Percentiles rank a stretch among this genome's conserved stretches.
Conservation (phyloP, 2,329 filamentous ascomycete species). For the Penicillium sp. region DNA sequence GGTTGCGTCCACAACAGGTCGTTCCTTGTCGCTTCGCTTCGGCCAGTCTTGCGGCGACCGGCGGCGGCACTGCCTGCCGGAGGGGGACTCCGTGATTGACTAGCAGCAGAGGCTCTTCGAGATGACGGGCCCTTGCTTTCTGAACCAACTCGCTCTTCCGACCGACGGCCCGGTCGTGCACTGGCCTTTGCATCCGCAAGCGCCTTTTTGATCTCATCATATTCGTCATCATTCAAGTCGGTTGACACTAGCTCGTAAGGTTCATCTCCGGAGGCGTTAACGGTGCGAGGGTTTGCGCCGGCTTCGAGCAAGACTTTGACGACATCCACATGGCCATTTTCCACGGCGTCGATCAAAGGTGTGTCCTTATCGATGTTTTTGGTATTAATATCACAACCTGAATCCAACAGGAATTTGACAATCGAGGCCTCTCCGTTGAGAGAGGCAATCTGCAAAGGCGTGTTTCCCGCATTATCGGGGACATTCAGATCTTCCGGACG, state of each 20-base stretch:
- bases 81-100: slow-evolving; percentile 45
- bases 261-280: slow-evolving; percentile 90
- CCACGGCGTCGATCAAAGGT: slow-evolving; percentile 90
- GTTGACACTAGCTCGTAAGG: slow-evolving; percentile 80
- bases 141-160: slow-evolving; percentile 42
- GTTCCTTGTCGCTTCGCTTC: slow-evolving; percentile 52
- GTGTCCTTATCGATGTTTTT: slow-evolving; percentile 83
- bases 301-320: slow-evolving; percentile 80
- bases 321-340: slow-evolving; percentile 89
- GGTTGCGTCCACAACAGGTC: slow-evolving; percentile 53
- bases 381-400: slow-evolving; percentile 81
- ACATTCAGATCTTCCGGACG: slow-evolving; percentile 86
- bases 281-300: slow-evolving; percentile 86
- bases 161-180: slow-evolving; percentile 47
- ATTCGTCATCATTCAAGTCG: slow-evolving; percentile 66
- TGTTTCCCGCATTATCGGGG: slow-evolving; percentile 94
- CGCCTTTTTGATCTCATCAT: slow-evolving; percentile 72
- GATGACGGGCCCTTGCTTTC: slow-evolving; percentile 41
- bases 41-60: slow-evolving; percentile 46
- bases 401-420: slow-evolving; percentile 80
- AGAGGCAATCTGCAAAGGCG: slow-evolving; percentile 88
- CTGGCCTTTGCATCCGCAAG: slow-evolving; percentile 66
- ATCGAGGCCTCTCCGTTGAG: slow-evolving; percentile 84
- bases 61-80: slow-evolving; percentile 28
- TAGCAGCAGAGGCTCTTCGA: slow-evolving; percentile 46